A percentile compares a stretch with the other conserved stretches of the same genome.
phyloP scores from a whole-genome alignment of 768 basidiomycete genomes.

The Hebeloma cylindrosporum region DNA sequence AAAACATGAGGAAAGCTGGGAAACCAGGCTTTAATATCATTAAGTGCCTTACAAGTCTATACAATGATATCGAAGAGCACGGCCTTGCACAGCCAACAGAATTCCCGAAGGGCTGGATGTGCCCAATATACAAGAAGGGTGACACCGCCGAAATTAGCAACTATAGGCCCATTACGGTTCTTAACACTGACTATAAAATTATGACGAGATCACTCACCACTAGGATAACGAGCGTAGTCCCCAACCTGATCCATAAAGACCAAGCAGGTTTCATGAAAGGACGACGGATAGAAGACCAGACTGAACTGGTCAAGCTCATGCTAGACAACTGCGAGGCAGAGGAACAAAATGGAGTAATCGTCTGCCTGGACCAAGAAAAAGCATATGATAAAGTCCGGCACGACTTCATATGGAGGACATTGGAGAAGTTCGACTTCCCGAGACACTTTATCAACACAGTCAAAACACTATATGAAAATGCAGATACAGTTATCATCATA shows the following conservation, averaged over 20 bases:
- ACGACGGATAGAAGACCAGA: conserved; percentile 32
- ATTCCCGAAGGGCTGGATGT: conserved; percentile 37
- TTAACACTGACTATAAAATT: conserved; percentile 37
- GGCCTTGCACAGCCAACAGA: conserved; percentile 9
- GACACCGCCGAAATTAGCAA: conserved; percentile 30
- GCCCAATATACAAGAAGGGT: conserved; percentile 44
- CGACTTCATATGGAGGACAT: conserved; percentile 25
- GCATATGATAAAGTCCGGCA: conserved; percentile 37
- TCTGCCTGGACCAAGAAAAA: conserved; percentile 38
- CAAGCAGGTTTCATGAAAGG: conserved; percentile 41
- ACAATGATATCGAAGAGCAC: conserved; percentile 28
- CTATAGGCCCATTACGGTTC: conserved; percentile 35
- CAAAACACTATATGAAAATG: conserved; percentile 27
- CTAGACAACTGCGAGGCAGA: conserved; percentile 19
- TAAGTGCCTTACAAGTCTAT: conserved; percentile 11
- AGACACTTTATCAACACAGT: conserved; percentile 25
- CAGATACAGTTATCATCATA: conserved; percentile 31
- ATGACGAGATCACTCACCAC: conserved; percentile 26
- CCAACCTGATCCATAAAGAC: conserved; percentile 27
- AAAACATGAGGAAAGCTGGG: conserved; percentile 1
- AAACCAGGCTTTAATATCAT: conserved; percentile 15
- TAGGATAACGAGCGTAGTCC: conserved; percentile 15
- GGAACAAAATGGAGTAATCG: conserved; percentile 25
- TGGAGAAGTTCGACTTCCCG: conserved; percentile 25
- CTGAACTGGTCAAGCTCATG: conserved; percentile 26